phyloP scores from a whole-genome alignment of 768 basidiomycete genomes.

The Boletus tylopilopsis region DNA sequence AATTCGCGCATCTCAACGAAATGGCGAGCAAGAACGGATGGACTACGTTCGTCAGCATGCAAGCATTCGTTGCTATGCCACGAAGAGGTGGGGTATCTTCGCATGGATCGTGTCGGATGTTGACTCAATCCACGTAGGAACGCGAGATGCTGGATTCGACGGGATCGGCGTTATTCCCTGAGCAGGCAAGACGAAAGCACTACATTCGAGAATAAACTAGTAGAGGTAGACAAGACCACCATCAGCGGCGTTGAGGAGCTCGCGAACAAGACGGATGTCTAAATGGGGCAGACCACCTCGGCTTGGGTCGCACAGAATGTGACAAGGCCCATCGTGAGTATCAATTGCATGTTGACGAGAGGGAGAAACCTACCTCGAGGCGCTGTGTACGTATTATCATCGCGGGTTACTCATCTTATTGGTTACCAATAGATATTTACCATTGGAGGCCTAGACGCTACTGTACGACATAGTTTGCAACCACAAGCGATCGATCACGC shows the following conservation, averaged over 20 bases:
- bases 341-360: slow-evolving; percentile 30
- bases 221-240: slow-evolving; percentile 33
- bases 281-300: slow-evolving; percentile 45
- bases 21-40: slow-evolving; percentile 43
- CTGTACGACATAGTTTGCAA: too few relatives aligned
- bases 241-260: slow-evolving; percentile 40
- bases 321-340: slow-evolving; percentile 42
- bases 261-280: slow-evolving; percentile 34
- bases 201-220: slow-evolving; percentile 19
- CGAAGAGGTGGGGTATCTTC: slow-evolving; percentile 25
- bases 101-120: background rate
- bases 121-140: slow-evolving; percentile 30
- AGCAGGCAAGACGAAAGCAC: too few relatives aligned
- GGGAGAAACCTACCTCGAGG: slow-evolving; percentile 29
- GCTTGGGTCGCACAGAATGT: slow-evolving; percentile 42
- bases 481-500: too few relatives aligned
- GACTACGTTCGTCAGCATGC: slow-evolving; percentile 56
- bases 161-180: slow-evolving; percentile 55
- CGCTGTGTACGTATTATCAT: slow-evolving; percentile 20
- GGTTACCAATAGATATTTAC: slow-evolving; percentile 11
- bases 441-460: too few relatives aligned
- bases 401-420: slow-evolving; percentile 1
- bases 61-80: slow-evolving; percentile 16
- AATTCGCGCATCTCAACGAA: slow-evolving; percentile 42
- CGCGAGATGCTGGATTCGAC: slow-evolving; percentile 40